Base-by-base conservation (phyloP, 2,329 filamentous ascomycete species). In the Seiridium cupressi region DNA sequence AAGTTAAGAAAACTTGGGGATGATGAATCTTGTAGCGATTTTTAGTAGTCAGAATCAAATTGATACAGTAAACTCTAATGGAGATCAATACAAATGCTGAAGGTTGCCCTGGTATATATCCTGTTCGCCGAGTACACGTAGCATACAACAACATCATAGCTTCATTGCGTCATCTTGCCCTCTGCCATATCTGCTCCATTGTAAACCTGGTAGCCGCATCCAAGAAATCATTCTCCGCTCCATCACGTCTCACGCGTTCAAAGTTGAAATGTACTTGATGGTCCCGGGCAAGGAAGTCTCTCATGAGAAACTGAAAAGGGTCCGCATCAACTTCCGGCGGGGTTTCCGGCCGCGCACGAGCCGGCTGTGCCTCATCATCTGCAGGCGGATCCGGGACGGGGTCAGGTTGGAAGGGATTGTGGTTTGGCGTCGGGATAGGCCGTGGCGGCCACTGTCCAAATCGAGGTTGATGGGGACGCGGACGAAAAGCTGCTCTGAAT, bases 151-250 rank as follows among this genome's bases (percentile, higher is more conserved):
- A 7, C 18, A 48, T 42, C 38, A 42, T 42, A 13, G 13, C 13
- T 7, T 42, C 38, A 48, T n/a, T n/a, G 8, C 46, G n/a, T 55
- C 51, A 59, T 18, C 49, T 48, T 35, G 57, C 42, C 31, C 57
- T 51, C 10, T 56, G 58, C 46, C 55, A n/a, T 6, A 56, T 6
- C 36, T 60, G 58, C 9, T 51, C 58, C 53, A 60, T n/a, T 3
- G 44, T 56, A 35, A 60, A 60, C 48, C 55, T 32, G 31, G 58
- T 51, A 42, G 58, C 58, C n/a, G 58, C 53, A 5, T 44, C 58
- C 51, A 60, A 3, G 42, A 60, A 60, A 31, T 48, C 58, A 47
- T 48, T 47, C 31, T 55, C 51, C 11, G 32, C 42, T 6, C 18
- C 8, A 13, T 44, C 57, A 13, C 35, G 26, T 7, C 53, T 42